Percentiles rank a stretch among this genome's conserved stretches.
Conservation (phyloP, 1,284 basidiomycete genomes). For the Cutaneotrichosporon sp. region DNA sequence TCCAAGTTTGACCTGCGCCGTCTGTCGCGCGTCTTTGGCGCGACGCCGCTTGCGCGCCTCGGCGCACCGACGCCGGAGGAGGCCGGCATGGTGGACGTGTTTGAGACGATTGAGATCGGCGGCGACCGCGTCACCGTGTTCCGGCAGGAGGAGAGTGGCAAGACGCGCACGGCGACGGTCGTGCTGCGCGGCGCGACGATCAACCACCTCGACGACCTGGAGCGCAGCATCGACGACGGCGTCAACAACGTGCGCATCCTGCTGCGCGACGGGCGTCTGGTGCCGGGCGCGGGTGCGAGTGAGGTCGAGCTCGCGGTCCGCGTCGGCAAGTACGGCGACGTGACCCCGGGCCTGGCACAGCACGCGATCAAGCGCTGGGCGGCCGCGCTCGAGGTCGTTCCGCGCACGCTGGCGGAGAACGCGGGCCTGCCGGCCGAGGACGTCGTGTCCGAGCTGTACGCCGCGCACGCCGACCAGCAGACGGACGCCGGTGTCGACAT, state of each 20-base stretch:
- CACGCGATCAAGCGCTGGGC: conserved; percentile 93
- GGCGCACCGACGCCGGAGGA: conserved; percentile 97
- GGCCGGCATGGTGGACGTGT: conserved; percentile 88
- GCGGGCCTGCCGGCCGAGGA: conserved; percentile 94
- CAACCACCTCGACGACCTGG: conserved; percentile 91
- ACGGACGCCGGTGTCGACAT: conserved; percentile 78
- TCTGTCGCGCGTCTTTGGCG: conserved; percentile 91
- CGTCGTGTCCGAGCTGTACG: conserved; percentile 82
- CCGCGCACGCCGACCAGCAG: conserved; percentile 72
- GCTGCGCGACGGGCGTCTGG: conserved; percentile 84
- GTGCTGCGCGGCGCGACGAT: conserved; percentile 96
- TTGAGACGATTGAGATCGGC: conserved; percentile 95
- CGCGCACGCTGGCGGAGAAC: conserved; percentile 92
- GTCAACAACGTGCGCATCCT: conserved; percentile 95
- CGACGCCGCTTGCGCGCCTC: conserved; percentile 91
- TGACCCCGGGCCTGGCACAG: conserved; percentile 87
- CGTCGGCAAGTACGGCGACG: conserved; percentile 82
- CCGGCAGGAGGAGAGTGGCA: conserved; percentile 76
- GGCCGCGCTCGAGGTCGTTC: conserved; percentile 87
- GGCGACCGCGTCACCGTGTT: conserved; percentile 98
- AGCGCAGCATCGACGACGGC: conserved; percentile 95
- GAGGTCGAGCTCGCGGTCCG: conserved; percentile 88
- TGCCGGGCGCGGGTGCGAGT: conserved; percentile 91
- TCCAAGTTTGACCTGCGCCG: conserved; percentile 98
- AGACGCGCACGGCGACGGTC: conserved; percentile 84